Base-by-base conservation (phyloP, 306 rosid genomes). In the Canavalia ensiformis region DNA sequence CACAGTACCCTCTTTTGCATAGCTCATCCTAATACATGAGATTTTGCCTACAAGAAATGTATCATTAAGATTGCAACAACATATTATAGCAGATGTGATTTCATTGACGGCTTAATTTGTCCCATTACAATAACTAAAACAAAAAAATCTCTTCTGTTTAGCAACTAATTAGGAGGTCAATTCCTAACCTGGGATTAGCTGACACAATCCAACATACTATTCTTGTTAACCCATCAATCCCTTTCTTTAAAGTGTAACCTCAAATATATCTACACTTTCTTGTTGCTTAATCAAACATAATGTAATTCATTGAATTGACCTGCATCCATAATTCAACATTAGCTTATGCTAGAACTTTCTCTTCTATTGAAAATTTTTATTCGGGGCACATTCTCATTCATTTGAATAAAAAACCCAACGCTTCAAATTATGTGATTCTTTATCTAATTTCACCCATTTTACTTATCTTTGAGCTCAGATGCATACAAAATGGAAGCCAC, bases 211-310 rank as follows among this genome's bases (percentile, higher is more conserved):
- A 69, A 69, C 44, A 12, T 9, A 62, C 6, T 84, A 28, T 49
- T 34, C 28, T 59, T 51, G 63, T 69, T 65, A 77, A 55, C 49
- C 85, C 67, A 78, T 87, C 89, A 81, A 82, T 88, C 90, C 49
- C 82, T 87, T 86, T 84, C 86, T 35, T 58, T 45, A 72, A 56
- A 35, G 41, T 75, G 56, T 37, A 82, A 46, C 59, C 74, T 74
- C 63, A 65, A 37, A 34, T 75, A 7, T 34, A 64, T 42, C 37
- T 13, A 18, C 6, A 51, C 46, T 57, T 55, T 67, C 33, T 41
- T 66, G 59, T 59, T 75, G 30, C 77, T 56, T 69, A 69, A 74
- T 74, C 72, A 82, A 74, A 42, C 54, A 46, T 65, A 78, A 39
- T 18, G 47, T 79, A 35, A 83, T 29, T 50, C 37, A 3, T 84